These are phyloP conservation scores for Plasmodium gaboni DNA, from an alignment of 169 alveolate species.

Conservation along the genomic window DNA sequence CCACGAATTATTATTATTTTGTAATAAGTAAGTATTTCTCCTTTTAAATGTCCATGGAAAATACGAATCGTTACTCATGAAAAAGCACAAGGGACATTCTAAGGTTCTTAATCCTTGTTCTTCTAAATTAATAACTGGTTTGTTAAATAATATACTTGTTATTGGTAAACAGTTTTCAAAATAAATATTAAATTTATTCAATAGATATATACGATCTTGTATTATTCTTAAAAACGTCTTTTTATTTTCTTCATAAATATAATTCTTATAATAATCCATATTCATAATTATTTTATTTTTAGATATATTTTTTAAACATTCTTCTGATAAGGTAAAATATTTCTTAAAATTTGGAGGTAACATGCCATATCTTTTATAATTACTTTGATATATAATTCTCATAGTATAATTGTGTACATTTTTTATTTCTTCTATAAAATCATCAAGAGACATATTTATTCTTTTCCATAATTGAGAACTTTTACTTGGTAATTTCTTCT, in stretches of 20 bases:
- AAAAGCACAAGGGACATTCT: slow-evolving; percentile 75
- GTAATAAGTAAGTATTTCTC: neutral
- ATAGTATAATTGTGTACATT: slow-evolving; percentile 72
- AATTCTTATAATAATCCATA: slow-evolving; percentile 58
- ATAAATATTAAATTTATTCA: slow-evolving; percentile 49
- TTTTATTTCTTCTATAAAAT: slow-evolving; percentile 70
- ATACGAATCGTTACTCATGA: slow-evolving; percentile 24
- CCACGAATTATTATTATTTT: neutral
- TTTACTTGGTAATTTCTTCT: slow-evolving; percentile 64
- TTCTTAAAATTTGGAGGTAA: slow-evolving; percentile 70
- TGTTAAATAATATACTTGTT: slow-evolving; percentile 61
- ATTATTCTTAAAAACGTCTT: slow-evolving; percentile 43
- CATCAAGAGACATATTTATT: slow-evolving; percentile 75
- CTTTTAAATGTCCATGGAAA: slow-evolving; percentile 45
- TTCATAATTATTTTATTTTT: slow-evolving; percentile 75
- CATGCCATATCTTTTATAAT: slow-evolving; percentile 58
- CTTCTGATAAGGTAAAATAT: slow-evolving; percentile 66
- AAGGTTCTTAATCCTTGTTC: slow-evolving; percentile 69
- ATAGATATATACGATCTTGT: slow-evolving; percentile 69
- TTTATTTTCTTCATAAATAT: slow-evolving; percentile 57
- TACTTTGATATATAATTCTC: slow-evolving; percentile 59
- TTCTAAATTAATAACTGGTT: slow-evolving; percentile 62
- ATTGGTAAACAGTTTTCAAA: slow-evolving; percentile 73
- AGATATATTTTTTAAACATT: slow-evolving; percentile 32
- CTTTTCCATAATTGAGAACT: slow-evolving; percentile 76